Evolutionary conservation across 768 basidiomycete species (phyloP).

Genomic region (Dioszegia hungarica): DNA sequence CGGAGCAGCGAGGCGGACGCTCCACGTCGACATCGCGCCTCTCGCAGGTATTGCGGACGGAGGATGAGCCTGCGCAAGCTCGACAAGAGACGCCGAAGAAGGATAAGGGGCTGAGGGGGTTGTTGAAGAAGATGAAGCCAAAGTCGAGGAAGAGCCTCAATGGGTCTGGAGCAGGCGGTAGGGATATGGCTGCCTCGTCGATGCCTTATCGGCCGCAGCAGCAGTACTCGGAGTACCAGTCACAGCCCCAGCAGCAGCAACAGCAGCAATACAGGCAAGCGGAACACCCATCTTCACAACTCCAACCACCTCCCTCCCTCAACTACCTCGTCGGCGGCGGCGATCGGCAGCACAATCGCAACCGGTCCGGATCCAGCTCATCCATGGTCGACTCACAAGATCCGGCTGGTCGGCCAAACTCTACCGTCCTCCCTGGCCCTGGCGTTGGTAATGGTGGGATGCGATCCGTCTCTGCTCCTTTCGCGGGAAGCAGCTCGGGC

Average conservation of each 20-base stretch:
- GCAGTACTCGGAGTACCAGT: background rate
- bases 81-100: slow-evolving; percentile 36
- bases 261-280: slow-evolving; percentile 49
- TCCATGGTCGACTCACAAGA: slow-evolving; percentile 25
- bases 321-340: slow-evolving; percentile 68
- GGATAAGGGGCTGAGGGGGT: slow-evolving; percentile 47
- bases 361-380: slow-evolving; percentile 29
- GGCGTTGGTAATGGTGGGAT: no score
- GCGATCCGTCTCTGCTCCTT: slow-evolving; percentile 43
- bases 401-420: background rate
- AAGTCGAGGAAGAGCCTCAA: slow-evolving; percentile 20
- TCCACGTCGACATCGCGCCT: slow-evolving; percentile 22
- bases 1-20: background rate
- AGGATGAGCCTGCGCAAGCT: slow-evolving; percentile 15
- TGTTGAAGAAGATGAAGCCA: slow-evolving; percentile 45
- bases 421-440: background rate
- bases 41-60: slow-evolving; percentile 22
- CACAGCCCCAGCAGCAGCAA: background rate
- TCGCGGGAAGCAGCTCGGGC: slow-evolving; percentile 27
- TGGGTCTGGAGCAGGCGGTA: background rate
- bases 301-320: slow-evolving; percentile 73
- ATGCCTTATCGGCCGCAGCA: background rate
- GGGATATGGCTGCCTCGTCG: no score
- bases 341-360: slow-evolving; percentile 25
- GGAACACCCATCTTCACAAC: slow-evolving; percentile 55